Evolutionary conservation across 768 basidiomycete species (phyloP).

Genomic region (Leccinum imitatum): DNA sequence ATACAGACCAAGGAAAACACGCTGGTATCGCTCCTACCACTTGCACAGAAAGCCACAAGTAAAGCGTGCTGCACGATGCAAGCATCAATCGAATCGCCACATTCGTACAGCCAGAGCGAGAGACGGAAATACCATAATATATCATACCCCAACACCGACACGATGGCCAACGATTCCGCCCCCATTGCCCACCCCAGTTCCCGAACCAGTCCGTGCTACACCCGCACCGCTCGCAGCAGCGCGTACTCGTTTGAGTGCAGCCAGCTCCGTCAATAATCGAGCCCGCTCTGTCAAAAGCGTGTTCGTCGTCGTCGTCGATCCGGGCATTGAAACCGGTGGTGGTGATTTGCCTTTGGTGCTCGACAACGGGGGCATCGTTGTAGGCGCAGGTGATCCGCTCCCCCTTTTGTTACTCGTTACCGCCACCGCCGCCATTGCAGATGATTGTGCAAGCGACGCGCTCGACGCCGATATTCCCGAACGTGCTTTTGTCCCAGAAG

Average conservation of each 20-base stretch:
- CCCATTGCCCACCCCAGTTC: background rate
- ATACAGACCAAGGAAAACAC: background rate
- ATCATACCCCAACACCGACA: conserved; percentile 13
- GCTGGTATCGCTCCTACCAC: background rate
- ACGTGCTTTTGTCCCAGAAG: background rate
- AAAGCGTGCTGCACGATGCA: background rate
- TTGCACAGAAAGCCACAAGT: background rate
- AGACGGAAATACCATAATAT: background rate
- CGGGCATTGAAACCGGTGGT: conserved; percentile 1
- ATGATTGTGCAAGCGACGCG: background rate
- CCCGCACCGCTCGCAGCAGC: conserved; percentile 8
- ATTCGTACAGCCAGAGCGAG: background rate
- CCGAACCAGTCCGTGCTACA: background rate
- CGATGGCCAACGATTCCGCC: background rate
- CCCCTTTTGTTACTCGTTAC: background rate
- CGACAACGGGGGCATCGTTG: too few species aligned
- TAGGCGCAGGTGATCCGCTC: background rate
- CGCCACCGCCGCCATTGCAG: background rate
- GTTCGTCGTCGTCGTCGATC: conserved; percentile 43
- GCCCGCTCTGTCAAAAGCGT: conserved; percentile 60
- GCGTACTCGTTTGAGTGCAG: conserved; percentile 38
- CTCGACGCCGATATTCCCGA: background rate
- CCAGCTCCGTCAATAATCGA: conserved; percentile 52
- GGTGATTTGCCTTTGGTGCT: background rate
- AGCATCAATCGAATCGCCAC: background rate